phyloP scores from a whole-genome alignment of 306 rosid species.

The Medicago ruthenica region DNA sequence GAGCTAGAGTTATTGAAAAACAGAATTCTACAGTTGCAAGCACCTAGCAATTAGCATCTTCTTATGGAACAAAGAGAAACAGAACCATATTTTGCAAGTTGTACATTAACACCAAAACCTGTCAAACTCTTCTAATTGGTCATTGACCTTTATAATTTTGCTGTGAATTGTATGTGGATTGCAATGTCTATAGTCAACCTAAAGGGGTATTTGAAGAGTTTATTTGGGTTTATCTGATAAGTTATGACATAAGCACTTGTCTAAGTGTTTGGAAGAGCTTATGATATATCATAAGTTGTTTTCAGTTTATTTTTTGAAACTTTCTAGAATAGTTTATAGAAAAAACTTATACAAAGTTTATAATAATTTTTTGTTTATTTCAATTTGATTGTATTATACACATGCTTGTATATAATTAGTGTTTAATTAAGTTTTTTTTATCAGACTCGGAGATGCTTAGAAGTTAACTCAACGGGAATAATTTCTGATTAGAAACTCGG shows the following conservation, averaged over 20 bases:
- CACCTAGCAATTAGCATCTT: conserved; percentile 24
- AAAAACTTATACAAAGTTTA: not conserved
- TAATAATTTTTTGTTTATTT: not conserved
- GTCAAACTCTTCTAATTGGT: conserved; percentile 36
- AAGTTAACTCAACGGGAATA: not conserved
- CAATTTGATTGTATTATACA: not conserved
- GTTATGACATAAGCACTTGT: conserved; percentile 3
- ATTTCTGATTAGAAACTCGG: not conserved
- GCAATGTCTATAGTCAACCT: conserved; percentile 38
- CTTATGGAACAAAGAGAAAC: conserved; percentile 1
- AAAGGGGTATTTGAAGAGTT: conserved; percentile 18
- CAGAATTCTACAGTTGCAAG: conserved; percentile 44
- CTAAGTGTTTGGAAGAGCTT: not conserved
- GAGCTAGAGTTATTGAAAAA: conserved; percentile 62
- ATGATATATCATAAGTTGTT: conserved; percentile 1
- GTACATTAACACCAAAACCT: conserved; percentile 30
- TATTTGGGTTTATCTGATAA: not conserved
- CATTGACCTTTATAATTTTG: conserved; percentile 27
- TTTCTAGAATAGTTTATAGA: not conserved
- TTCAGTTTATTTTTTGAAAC: not conserved
- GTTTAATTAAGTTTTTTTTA: not conserved
- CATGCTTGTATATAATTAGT: not conserved
- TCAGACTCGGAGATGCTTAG: not conserved
- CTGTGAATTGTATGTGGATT: conserved; percentile 32
- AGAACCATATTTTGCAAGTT: conserved; percentile 33